phyloP scores from a whole-genome alignment of 768 basidiomycete species.

The Suillus placidus region DNA sequence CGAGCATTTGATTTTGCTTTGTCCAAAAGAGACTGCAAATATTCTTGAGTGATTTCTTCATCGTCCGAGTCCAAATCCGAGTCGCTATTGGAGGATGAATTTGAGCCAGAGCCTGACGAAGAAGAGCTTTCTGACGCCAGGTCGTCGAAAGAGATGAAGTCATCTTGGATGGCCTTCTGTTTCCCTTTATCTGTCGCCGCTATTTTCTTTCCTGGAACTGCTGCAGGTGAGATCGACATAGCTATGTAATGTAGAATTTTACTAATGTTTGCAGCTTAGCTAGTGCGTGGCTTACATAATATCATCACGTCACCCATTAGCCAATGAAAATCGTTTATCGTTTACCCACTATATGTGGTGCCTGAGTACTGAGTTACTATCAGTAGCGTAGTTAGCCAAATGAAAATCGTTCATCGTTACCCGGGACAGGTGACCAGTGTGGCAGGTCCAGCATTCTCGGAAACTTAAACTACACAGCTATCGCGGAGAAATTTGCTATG shows the following conservation, averaged over 20 bases:
- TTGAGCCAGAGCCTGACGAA: slow-evolving; percentile 26
- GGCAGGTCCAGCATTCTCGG: too few relatives aligned
- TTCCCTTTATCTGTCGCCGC: slow-evolving; percentile 12
- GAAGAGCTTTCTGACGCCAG: slow-evolving; percentile 14
- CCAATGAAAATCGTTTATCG: too few relatives aligned
- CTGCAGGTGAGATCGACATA: not conserved
- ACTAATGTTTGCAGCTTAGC: not conserved
- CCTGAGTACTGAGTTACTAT: too few relatives aligned
- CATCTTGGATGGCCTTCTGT: slow-evolving; percentile 1
- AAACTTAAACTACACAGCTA: too few relatives aligned
- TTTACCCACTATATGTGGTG: too few relatives aligned
- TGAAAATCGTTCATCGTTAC: too few relatives aligned
- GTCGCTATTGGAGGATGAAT: slow-evolving; percentile 39
- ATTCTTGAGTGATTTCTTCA: slow-evolving; percentile 56
- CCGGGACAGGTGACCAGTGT: too few relatives aligned
- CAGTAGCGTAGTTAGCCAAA: too few relatives aligned
- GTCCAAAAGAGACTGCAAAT: slow-evolving; percentile 63
- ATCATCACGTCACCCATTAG: not conserved
- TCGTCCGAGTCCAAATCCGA: slow-evolving; percentile 44
- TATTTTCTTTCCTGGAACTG: not conserved
- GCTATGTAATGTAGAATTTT: not conserved
- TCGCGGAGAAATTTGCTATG: too few relatives aligned
- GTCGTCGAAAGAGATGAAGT: slow-evolving; percentile 6
- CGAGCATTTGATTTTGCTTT: slow-evolving; percentile 57
- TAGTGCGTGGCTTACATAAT: not conserved